Percentiles rank a stretch among this genome's conserved stretches.
Evolutionary conservation across 805 yeast genomes (phyloP).

Genomic region (Maudiozyma turicensis): DNA sequence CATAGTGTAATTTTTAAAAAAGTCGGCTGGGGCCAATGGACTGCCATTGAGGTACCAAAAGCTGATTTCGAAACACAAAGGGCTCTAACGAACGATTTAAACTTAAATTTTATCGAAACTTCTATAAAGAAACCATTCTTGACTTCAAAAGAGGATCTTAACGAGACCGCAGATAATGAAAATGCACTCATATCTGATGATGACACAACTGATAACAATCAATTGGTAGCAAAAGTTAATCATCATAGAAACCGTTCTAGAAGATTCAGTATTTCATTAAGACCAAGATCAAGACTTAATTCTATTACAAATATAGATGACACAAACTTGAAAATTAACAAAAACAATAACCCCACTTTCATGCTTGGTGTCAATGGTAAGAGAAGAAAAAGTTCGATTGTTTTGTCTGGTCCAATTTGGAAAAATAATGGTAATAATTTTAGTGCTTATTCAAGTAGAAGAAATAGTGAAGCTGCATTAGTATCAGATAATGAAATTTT

Average conservation of each 20-base stretch:
- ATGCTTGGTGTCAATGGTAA: background rate
- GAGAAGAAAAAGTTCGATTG: background rate
- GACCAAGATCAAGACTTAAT: background rate
- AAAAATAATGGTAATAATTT: background rate
- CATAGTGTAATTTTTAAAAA: slow-evolving; percentile 67
- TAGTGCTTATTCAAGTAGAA: background rate
- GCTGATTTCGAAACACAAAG: slow-evolving; percentile 25
- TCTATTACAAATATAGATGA: background rate
- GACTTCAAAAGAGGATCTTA: background rate
- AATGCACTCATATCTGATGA: slow-evolving; percentile 1
- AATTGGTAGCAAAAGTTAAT: background rate
- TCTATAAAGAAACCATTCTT: background rate
- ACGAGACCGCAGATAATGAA: background rate
- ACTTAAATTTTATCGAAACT: slow-evolving; percentile 20
- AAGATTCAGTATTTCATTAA: background rate
- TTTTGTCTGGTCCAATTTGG: background rate
- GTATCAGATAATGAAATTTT: background rate
- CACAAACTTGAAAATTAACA: background rate
- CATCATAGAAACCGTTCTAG: slow-evolving; percentile 8
- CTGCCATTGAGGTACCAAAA: slow-evolving; percentile 39
- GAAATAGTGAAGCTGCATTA: background rate
- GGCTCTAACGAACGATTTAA: slow-evolving; percentile 32
- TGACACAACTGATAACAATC: background rate
- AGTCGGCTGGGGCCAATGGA: slow-evolving; percentile 97
- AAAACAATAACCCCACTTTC: background rate